phyloP scores from a whole-genome alignment of 1,139 yeast genomes.

The Scheffersomyces stambukii region DNA sequence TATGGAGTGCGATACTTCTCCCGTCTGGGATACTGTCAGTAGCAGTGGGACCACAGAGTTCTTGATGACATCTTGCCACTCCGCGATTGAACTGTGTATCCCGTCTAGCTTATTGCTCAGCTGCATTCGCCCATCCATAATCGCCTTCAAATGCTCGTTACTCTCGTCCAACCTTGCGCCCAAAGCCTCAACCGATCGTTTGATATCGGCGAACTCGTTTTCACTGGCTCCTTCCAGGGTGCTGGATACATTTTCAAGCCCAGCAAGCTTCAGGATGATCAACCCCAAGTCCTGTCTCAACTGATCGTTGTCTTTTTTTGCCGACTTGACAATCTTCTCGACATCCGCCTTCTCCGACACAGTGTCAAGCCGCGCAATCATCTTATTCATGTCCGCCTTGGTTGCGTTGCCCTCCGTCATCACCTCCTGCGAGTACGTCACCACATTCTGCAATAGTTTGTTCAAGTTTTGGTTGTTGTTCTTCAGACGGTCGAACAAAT shows the following conservation, averaged over 20 bases:
- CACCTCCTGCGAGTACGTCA: constrained; percentile 31
- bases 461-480: constrained; percentile 38
- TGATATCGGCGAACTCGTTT: not conserved
- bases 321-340: not conserved
- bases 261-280: no score
- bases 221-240: not conserved
- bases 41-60: no score
- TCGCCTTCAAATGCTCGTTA: not conserved
- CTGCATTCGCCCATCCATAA: not conserved
- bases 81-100: no score
- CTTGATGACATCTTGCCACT: no score
- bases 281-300: not conserved
- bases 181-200: not conserved
- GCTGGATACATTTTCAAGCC: not conserved
- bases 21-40: not conserved
- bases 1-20: not conserved
- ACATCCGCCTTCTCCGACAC: constrained; percentile 1
- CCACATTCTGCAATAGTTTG: constrained; percentile 29
- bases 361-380: constrained; percentile 16
- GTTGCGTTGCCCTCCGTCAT: constrained; percentile 37
- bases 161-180: not conserved
- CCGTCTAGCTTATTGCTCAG: no score
- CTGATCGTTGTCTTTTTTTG: no score
- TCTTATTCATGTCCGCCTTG: constrained; percentile 25
- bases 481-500: constrained; percentile 38